phyloP scores from a whole-genome alignment of 331 rosid genomes.

The Cydonia oblonga region DNA sequence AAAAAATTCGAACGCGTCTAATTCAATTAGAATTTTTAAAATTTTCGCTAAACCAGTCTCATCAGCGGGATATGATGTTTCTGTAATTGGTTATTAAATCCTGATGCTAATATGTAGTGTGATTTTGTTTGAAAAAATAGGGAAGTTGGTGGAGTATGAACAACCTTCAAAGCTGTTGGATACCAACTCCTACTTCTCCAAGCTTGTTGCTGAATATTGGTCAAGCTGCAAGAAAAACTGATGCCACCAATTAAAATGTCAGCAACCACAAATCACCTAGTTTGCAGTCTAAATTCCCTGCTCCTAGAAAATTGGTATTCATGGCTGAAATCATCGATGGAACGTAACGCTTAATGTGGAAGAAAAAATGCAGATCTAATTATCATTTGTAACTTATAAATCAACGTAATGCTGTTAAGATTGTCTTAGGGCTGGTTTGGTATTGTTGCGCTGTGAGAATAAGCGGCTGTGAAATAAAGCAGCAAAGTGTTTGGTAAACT shows the following conservation, averaged over 20 bases:
- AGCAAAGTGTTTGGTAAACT: too few species aligned
- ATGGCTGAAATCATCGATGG: background rate
- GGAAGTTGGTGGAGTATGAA: constrained; percentile 66
- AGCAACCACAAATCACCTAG: background rate
- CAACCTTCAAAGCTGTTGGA: constrained; percentile 57
- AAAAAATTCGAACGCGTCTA: too few species aligned
- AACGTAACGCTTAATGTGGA: background rate
- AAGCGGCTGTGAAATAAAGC: too few species aligned
- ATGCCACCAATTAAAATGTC: background rate
- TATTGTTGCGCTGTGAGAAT: too few species aligned
- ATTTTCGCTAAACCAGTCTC: too few species aligned
- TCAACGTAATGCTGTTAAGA: background rate
- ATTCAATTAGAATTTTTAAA: too few species aligned
- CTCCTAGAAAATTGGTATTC: background rate
- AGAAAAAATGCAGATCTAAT: background rate
- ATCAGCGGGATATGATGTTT: background rate
- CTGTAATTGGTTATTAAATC: background rate
- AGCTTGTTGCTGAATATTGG: constrained; percentile 85
- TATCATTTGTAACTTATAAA: background rate
- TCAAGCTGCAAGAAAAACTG: constrained; percentile 44
- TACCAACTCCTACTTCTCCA: constrained; percentile 56
- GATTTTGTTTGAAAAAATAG: constrained; percentile 17
- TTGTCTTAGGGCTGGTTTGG: too few species aligned
- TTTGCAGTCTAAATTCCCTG: background rate
- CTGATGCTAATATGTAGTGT: background rate